Percentiles rank a stretch among this genome's conserved stretches.
phyloP scores from a whole-genome alignment of 148 eudicot species.

The Chenopodium formosanum region DNA sequence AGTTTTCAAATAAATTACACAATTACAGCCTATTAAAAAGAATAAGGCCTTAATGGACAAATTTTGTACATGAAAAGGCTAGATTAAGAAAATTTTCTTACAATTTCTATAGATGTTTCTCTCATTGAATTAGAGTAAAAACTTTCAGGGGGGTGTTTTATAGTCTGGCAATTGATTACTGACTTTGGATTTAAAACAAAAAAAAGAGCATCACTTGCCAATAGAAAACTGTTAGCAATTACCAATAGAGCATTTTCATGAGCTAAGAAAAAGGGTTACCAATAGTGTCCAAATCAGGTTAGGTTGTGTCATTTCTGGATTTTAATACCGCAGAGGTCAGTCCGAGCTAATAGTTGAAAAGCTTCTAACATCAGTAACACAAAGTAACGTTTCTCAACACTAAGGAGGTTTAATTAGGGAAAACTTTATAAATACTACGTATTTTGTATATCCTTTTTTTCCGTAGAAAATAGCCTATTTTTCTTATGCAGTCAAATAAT shows the following conservation, averaged over 20 bases:
- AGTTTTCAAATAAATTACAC: too few relatives aligned
- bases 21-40: not conserved
- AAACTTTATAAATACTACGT: too few relatives aligned
- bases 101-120: not conserved
- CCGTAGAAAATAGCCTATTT: not conserved
- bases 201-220: too few relatives aligned
- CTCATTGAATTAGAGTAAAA: not conserved
- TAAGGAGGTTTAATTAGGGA: not conserved
- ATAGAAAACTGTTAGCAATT: not conserved
- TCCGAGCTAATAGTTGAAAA: not conserved
- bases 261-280: not conserved
- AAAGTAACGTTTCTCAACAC: not conserved
- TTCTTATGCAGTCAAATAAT: not conserved
- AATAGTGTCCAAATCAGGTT: not conserved
- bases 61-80: not conserved
- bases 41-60: not conserved
- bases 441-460: too few relatives aligned
- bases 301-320: not conserved
- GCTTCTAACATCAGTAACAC: not conserved
- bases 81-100: not conserved
- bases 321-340: not conserved
- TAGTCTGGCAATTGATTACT: not conserved
- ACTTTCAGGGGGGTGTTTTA: not conserved
- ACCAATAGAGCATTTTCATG: not conserved
- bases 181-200: not conserved